phyloP scores from a whole-genome alignment of 73 alveolate species.

The Paraurostyla sp. region DNA sequence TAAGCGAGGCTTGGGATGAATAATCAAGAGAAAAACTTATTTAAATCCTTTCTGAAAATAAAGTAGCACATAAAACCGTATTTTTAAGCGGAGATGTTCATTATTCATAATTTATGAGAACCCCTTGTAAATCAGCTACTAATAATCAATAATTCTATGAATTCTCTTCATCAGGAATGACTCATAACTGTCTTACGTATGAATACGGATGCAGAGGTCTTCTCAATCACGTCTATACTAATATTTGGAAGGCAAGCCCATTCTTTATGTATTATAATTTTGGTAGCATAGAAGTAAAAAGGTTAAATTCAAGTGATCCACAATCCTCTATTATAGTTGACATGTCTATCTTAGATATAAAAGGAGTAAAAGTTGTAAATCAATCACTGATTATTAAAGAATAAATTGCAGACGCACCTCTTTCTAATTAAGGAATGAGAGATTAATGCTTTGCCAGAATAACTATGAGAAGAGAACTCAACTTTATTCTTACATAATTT shows the following conservation, averaged over 20 bases:
- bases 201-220: slow-evolving; percentile 11
- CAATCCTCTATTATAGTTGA: not conserved
- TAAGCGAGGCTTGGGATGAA: slow-evolving; percentile 12
- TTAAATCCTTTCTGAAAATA: not conserved
- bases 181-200: slow-evolving; percentile 22
- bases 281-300: not conserved
- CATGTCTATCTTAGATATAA: not conserved
- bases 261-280: slow-evolving; percentile 17
- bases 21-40: not conserved
- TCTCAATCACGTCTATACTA: slow-evolving; percentile 9
- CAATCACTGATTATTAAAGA: too few relatives aligned
- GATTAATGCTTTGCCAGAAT: not conserved
- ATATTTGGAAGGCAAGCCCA: slow-evolving; percentile 13
- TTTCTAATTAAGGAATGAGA: too few relatives aligned
- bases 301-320: too few relatives aligned
- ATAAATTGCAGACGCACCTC: not conserved
- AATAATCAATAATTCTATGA: not conserved
- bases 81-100: slow-evolving; percentile 41
- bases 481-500: not conserved
- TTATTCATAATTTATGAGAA: not conserved
- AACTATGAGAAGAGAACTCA: not conserved
- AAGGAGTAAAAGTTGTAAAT: not conserved
- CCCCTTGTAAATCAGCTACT: slow-evolving; percentile 8
- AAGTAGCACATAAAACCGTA: not conserved
- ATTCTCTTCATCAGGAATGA: slow-evolving; percentile 33